Evolutionary conservation across 306 rosid genomes (phyloP).

Genomic region (Betula pendula): DNA sequence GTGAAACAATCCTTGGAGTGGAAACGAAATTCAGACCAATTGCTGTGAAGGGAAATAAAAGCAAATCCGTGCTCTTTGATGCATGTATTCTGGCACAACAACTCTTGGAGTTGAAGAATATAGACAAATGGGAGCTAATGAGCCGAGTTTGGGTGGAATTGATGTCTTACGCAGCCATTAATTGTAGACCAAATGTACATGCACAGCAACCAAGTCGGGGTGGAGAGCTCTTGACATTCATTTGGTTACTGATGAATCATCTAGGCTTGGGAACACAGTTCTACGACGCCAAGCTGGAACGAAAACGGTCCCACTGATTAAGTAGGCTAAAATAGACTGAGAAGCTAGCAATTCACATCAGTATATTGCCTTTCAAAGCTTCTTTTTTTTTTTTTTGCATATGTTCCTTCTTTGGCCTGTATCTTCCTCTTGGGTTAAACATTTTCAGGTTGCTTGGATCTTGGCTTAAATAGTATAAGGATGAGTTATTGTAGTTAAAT

Average conservation of each 20-base stretch:
- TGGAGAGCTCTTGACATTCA: slow-evolving; percentile 34
- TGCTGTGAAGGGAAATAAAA: slow-evolving; percentile 24
- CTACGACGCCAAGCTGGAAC: too few relatives aligned
- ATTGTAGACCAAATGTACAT: slow-evolving; percentile 29
- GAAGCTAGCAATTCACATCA: too few relatives aligned
- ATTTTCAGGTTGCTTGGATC: too few relatives aligned
- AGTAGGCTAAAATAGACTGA: too few relatives aligned
- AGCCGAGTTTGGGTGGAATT: slow-evolving; percentile 35
- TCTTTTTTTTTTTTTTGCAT: too few relatives aligned
- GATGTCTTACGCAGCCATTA: slow-evolving; percentile 27
- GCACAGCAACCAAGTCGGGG: slow-evolving; percentile 36
- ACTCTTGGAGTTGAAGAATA: not conserved
- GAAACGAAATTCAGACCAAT: not conserved
- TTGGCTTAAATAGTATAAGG: too few relatives aligned
- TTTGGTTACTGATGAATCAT: slow-evolving; percentile 36
- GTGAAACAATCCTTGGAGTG: not conserved
- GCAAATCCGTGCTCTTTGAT: slow-evolving; percentile 31
- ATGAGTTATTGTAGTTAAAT: too few relatives aligned
- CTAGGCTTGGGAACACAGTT: slow-evolving; percentile 12
- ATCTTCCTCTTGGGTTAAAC: too few relatives aligned
- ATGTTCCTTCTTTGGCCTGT: too few relatives aligned
- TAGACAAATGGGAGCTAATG: slow-evolving; percentile 22
- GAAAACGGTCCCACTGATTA: too few relatives aligned
- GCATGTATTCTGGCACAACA: slow-evolving; percentile 2
- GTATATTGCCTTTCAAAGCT: too few relatives aligned